These are phyloP conservation scores for Candida nonsorbophila DNA, from an alignment of 805 yeast species.

Conservation along the genomic window DNA sequence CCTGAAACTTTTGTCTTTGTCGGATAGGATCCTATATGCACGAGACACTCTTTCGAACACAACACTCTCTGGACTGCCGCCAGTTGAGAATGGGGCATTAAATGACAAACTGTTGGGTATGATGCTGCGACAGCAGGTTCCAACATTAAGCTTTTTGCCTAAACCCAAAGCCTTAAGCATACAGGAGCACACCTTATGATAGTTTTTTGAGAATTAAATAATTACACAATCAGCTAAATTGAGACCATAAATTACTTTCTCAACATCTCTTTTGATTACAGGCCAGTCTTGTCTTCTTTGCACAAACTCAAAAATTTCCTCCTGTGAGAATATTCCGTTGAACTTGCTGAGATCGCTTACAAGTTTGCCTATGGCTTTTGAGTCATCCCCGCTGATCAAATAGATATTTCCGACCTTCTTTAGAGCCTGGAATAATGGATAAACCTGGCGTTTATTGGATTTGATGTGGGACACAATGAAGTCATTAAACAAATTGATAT, in stretches of 20 bases:
- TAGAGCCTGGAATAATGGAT: slow-evolving; percentile 72
- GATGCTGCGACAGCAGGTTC: no score
- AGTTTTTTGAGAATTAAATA: slow-evolving; percentile 5
- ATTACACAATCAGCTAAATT: slow-evolving; percentile 73
- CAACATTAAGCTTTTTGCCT: no score
- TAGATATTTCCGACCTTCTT: slow-evolving; percentile 83
- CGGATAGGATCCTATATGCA: slow-evolving; percentile 10
- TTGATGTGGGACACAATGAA: slow-evolving; percentile 49
- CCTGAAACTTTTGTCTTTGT: slow-evolving; percentile 6
- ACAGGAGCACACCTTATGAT: no score
- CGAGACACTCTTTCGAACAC: slow-evolving; percentile 11
- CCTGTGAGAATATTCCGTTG: slow-evolving; percentile 85
- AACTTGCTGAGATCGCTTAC: slow-evolving; percentile 81
- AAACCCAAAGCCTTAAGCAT: no score
- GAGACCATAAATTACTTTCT: slow-evolving; percentile 91
- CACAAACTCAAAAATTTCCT: slow-evolving; percentile 90
- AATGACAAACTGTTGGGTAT: no score
- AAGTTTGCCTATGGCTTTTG: slow-evolving; percentile 78
- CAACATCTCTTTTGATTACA: slow-evolving; percentile 69
- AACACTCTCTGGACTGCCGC: not conserved
- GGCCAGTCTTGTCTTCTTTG: slow-evolving; percentile 87
- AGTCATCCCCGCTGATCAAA: slow-evolving; percentile 63
- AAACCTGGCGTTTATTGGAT: slow-evolving; percentile 60
- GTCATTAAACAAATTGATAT: slow-evolving; percentile 71
- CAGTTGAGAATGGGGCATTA: no score